A percentile compares a stretch with the other conserved stretches of the same genome.
Conservation (phyloP, 805 yeast genomes). For the Kregervanrija delftensis region DNA sequence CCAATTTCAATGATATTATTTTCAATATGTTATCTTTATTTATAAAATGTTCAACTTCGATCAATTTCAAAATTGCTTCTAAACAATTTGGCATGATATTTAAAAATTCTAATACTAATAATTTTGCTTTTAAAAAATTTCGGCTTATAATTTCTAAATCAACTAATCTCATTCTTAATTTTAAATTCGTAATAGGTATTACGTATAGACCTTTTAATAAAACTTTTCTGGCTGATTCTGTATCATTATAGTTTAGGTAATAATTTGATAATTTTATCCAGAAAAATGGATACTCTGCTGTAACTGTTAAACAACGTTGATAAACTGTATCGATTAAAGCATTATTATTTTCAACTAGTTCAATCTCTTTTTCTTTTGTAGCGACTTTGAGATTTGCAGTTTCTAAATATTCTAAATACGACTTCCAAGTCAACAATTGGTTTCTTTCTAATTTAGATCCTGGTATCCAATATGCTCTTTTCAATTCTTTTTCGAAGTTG, state of each 20-base stretch:
- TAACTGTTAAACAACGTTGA: constrained; percentile 41
- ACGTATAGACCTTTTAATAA: constrained; percentile 31
- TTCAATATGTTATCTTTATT: constrained; percentile 19
- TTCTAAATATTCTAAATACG: constrained; percentile 52
- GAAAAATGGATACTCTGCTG: constrained; percentile 37
- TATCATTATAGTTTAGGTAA: constrained; percentile 24
- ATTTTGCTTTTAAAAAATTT: constrained; percentile 33
- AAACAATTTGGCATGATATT: constrained; percentile 28
- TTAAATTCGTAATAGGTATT: constrained; percentile 22
- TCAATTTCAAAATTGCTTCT: constrained; percentile 34
- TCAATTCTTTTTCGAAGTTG: constrained; percentile 39
- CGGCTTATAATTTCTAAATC: constrained; percentile 37
- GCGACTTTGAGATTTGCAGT: constrained; percentile 17
- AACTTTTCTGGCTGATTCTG: constrained; percentile 32
- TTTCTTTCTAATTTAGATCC: constrained; percentile 26
- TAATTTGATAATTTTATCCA: constrained; percentile 48
- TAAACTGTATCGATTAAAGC: constrained; percentile 30
- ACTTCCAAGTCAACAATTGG: constrained; percentile 53
- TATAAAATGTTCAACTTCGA: constrained; percentile 32
- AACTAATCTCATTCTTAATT: constrained; percentile 33
- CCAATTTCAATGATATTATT: constrained; percentile 24
- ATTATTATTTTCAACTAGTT: constrained; percentile 15
- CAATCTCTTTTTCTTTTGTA: constrained; percentile 15
- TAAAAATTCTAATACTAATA: constrained; percentile 19
- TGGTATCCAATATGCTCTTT: constrained; percentile 32